Conservation (phyloP, 2,329 filamentous ascomycete genomes). For the Chaetomiaceae sp. region DNA sequence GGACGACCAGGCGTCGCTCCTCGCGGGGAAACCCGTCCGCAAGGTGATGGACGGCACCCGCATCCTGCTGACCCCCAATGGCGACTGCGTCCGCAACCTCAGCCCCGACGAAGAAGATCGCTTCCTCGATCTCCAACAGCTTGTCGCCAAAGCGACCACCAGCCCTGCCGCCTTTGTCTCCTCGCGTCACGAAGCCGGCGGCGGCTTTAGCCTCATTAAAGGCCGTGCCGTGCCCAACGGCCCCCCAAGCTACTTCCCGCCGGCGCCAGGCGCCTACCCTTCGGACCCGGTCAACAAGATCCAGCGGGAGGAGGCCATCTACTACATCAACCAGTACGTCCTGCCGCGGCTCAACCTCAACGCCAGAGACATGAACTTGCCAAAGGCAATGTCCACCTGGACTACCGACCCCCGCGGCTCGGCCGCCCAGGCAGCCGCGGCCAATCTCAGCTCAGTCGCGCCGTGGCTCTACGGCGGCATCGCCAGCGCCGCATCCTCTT, state of each 20-base stretch:
- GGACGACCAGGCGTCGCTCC: conserved; percentile 52
- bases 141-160: conserved; percentile 46
- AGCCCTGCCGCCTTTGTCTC: conserved; percentile 55
- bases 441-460: conserved; percentile 51
- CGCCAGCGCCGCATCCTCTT: conserved; percentile 29
- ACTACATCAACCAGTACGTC: conserved; percentile 66
- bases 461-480: conserved; percentile 53
- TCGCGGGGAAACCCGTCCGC: conserved; percentile 54
- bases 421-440: conserved; percentile 39
- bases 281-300: conserved; percentile 61
- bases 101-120: conserved; percentile 63
- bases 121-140: conserved; percentile 64
- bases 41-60: conserved; percentile 62
- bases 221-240: conserved; percentile 62
- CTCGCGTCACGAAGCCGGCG: conserved; percentile 50
- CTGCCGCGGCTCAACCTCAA: conserved; percentile 56
- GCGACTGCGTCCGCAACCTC: conserved; percentile 70
- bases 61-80: conserved; percentile 70
- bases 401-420: conserved; percentile 27
- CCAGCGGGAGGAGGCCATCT: conserved; percentile 61
- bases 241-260: conserved; percentile 57
- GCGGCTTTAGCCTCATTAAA: conserved; percentile 59
- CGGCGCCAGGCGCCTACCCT: conserved; percentile 41
- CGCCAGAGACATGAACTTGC: conserved; percentile 40
- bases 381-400: conserved; percentile 28